A percentile compares a stretch with the other conserved stretches of the same genome.
phyloP scores from a whole-genome alignment of 192 early-diverging fungal species.

The Coemansia sp. region DNA sequence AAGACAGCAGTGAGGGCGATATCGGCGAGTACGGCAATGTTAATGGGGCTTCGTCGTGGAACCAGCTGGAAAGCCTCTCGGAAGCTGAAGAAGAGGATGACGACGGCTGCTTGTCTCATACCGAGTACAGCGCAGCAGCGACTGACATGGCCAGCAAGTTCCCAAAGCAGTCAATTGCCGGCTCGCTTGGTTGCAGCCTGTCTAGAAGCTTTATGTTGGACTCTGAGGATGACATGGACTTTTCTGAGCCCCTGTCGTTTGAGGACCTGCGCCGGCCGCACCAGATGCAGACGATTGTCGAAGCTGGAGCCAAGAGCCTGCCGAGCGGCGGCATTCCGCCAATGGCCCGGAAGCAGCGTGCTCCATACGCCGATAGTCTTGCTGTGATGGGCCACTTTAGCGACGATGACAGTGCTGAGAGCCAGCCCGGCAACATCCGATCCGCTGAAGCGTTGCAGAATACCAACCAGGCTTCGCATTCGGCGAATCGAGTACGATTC shows the following conservation, averaged over 20 bases:
- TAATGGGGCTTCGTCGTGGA: constrained; percentile 19
- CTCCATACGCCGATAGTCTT: constrained; percentile 25
- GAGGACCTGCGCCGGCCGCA: constrained; percentile 8
- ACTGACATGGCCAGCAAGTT: constrained; percentile 37
- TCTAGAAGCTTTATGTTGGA: constrained; percentile 22
- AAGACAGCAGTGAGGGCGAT: constrained; percentile 17
- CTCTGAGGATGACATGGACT: constrained; percentile 48
- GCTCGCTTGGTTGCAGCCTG: constrained; percentile 37
- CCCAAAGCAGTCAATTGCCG: constrained; percentile 32
- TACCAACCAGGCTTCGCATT: background rate
- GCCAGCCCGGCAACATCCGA: background rate
- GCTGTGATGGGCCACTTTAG: constrained; percentile 43
- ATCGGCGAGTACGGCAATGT: background rate
- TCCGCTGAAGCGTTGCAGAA: background rate
- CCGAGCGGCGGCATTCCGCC: constrained; percentile 7
- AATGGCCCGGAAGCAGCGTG: background rate
- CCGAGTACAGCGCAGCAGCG: constrained; percentile 28
- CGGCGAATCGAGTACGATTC: constrained; percentile 34
- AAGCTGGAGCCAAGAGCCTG: constrained; percentile 24
- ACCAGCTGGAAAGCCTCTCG: constrained; percentile 38
- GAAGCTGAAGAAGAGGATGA: constrained; percentile 42
- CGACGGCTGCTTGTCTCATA: background rate
- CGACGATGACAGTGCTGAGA: constrained; percentile 19
- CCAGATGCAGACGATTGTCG: background rate
- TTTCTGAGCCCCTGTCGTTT: constrained; percentile 34